Percentiles rank a stretch among this genome's conserved stretches.
Evolutionary conservation across 2,329 filamentous ascomycete genomes (phyloP).

Genomic region (Aspergillus sojae): DNA sequence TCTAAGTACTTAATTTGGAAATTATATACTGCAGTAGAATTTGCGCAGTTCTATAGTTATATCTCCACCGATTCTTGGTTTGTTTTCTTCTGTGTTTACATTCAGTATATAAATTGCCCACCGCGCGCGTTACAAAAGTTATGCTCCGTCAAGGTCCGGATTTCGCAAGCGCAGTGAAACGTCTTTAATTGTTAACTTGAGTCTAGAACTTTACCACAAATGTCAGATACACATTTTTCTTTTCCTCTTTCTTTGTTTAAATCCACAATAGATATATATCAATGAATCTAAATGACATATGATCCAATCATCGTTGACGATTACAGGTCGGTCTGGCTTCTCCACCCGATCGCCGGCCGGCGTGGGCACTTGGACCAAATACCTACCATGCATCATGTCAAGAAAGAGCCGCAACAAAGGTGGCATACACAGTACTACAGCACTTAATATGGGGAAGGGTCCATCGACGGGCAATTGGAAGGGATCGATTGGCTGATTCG

Average conservation of each 20-base stretch:
- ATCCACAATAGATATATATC: neutral
- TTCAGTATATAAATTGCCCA: neutral
- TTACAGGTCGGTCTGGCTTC: neutral
- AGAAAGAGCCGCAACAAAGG: neutral
- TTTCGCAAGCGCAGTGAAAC: neutral
- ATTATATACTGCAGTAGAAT: too few species aligned
- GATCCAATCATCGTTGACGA: neutral
- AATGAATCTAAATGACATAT: neutral
- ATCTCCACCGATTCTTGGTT: neutral
- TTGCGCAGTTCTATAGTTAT: too few species aligned
- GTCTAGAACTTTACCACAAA: too few species aligned
- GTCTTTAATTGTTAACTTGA: neutral
- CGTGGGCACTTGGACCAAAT: constrained; percentile 2
- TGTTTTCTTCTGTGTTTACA: neutral
- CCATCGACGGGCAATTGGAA: neutral
- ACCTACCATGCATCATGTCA: neutral
- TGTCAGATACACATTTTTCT: neutral
- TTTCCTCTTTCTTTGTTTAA: neutral
- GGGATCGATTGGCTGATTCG: neutral
- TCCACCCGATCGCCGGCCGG: neutral
- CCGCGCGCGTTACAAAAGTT: neutral
- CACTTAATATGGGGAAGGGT: neutral
- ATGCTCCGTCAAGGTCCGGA: neutral
- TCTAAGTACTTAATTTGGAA: neutral
- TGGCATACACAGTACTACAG: neutral